Conservation (phyloP, 257 asterid genomes). For the Solanum appendiculatum region DNA sequence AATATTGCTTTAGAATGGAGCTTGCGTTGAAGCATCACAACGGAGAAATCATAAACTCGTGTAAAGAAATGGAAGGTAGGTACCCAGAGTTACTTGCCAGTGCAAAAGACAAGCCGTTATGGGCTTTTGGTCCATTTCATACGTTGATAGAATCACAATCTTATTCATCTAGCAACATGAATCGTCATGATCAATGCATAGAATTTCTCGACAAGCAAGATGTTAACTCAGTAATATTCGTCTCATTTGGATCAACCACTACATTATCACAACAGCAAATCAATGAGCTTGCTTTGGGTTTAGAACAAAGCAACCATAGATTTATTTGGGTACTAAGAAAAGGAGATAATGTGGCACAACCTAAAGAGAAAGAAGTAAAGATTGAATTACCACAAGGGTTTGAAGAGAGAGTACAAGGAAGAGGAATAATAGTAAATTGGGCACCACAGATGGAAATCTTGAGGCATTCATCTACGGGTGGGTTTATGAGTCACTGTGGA, state of each 20-base stretch:
- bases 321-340: not conserved
- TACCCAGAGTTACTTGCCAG: not conserved
- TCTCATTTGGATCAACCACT: not conserved
- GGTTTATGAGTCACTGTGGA: not conserved
- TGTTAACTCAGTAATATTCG: not conserved
- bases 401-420: not conserved
- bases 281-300: not conserved
- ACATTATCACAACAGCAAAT: not conserved
- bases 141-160: not conserved
- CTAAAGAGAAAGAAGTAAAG: not conserved
- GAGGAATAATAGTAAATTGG: not conserved
- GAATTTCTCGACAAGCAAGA: not conserved
- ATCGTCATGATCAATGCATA: not conserved
- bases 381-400: not conserved
- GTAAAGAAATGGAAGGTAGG: not conserved
- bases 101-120: not conserved
- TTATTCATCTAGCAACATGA: not conserved
- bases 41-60: not conserved
- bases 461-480: not conserved
- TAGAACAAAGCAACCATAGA: not conserved
- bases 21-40: no score
- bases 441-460: not conserved
- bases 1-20: not conserved
- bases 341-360: no score
- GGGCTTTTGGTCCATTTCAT: not conserved